Conservation (phyloP, 495 filamentous ascomycete genomes). For the Tuber borchii region DNA sequence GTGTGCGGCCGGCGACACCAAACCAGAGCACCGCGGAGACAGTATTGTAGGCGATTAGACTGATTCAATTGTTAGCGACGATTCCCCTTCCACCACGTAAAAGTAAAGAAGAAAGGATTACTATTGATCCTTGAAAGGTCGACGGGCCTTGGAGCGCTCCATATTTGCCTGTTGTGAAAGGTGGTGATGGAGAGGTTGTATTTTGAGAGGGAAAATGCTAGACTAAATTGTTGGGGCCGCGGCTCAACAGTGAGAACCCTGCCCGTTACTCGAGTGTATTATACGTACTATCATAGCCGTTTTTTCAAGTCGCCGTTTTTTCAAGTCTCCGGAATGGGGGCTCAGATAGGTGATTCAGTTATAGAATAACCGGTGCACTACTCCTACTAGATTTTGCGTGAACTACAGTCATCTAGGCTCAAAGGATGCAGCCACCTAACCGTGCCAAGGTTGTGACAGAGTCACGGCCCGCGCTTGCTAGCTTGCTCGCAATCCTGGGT, state of each 20-base stretch:
- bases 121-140: conserved; percentile 32
- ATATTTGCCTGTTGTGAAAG: conserved; percentile 6
- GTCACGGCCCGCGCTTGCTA: too few relatives aligned
- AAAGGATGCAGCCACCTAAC: too few relatives aligned
- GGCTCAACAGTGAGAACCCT: not conserved
- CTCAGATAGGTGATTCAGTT: too few relatives aligned
- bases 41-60: conserved; percentile 74
- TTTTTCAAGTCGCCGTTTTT: too few relatives aligned
- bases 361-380: too few relatives aligned
- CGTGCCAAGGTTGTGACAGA: too few relatives aligned
- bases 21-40: conserved; percentile 68
- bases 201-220: not conserved
- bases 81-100: not conserved
- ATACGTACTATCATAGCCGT: too few relatives aligned
- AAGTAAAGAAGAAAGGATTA: not conserved
- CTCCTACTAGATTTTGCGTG: too few relatives aligned
- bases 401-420: too few relatives aligned
- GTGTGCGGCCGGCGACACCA: conserved; percentile 57
- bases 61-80: conserved; percentile 11
- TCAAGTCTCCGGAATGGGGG: too few relatives aligned
- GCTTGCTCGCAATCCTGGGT: too few relatives aligned
- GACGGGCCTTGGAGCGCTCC: conserved; percentile 26
- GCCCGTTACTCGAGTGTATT: not conserved
- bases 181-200: not conserved
- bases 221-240: not conserved